A percentile compares a stretch with the other conserved stretches of the same genome.
Evolutionary conservation across 352 stramenopile species (phyloP).

Genomic region (Globisporangium recalcitrans): DNA sequence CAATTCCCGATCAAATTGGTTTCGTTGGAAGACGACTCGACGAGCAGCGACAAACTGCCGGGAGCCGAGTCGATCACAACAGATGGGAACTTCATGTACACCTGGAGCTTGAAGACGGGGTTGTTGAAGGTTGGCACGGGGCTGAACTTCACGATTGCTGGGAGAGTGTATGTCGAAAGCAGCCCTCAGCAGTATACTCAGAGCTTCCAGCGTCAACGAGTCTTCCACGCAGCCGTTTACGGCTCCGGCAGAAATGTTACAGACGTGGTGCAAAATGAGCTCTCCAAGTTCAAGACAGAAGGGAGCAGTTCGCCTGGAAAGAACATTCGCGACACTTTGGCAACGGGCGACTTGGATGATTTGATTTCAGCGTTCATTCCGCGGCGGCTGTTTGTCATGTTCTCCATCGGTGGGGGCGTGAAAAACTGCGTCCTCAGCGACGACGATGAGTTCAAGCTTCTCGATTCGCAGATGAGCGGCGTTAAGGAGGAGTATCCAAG

Average conservation of each 20-base stretch:
- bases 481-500: neutral
- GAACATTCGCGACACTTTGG: slow-evolving; percentile 18
- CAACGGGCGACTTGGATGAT: slow-evolving; percentile 7
- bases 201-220: slow-evolving; percentile 19
- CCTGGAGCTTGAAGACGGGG: slow-evolving; percentile 38
- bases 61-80: slow-evolving; percentile 34
- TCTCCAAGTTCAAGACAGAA: slow-evolving; percentile 2
- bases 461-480: slow-evolving; percentile 4
- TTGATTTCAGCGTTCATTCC: slow-evolving; percentile 16
- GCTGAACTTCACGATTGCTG: slow-evolving; percentile 61
- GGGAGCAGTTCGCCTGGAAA: neutral
- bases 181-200: slow-evolving; percentile 26
- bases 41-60: slow-evolving; percentile 16
- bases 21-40: slow-evolving; percentile 11
- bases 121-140: slow-evolving; percentile 68
- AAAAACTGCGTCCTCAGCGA: slow-evolving; percentile 23
- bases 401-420: slow-evolving; percentile 15
- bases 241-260: slow-evolving; percentile 43
- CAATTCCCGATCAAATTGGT: slow-evolving; percentile 45
- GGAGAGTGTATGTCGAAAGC: slow-evolving; percentile 51
- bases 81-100: slow-evolving; percentile 66
- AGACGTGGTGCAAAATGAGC: slow-evolving; percentile 14
- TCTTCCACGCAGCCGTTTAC: slow-evolving; percentile 30
- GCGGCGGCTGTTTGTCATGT: slow-evolving; percentile 25
- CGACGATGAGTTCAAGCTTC: slow-evolving; percentile 23